Percentiles rank a stretch among this genome's conserved stretches.
These are phyloP conservation scores for Moesziomyces sp. DNA, from an alignment of 1,284 basidiomycete species.

Conservation along the genomic window DNA sequence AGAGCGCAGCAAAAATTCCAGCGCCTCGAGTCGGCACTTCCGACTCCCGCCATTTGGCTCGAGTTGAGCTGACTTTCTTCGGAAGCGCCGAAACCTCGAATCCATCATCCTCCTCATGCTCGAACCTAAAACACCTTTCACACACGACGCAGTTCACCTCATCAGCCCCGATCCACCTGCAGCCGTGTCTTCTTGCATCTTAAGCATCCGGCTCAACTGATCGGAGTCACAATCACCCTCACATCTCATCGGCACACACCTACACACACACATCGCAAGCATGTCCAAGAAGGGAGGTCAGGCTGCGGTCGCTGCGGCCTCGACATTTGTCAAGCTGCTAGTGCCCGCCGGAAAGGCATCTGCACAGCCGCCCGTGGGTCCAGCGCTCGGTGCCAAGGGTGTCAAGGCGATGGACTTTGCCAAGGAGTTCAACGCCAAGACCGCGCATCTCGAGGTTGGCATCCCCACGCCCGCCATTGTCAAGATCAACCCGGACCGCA, in stretches of 20 bases:
- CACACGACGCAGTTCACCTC: too few species aligned
- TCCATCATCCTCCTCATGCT: neutral
- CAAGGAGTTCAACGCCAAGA: conserved; percentile 77
- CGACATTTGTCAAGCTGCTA: conserved; percentile 74
- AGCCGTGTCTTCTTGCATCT: too few species aligned
- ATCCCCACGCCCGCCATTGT: conserved; percentile 90
- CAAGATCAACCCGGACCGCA: conserved; percentile 91
- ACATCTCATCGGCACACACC: too few species aligned
- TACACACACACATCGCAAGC: neutral
- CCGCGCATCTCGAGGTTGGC: conserved; percentile 86
- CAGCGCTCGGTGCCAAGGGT: conserved; percentile 94
- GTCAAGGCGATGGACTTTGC: conserved; percentile 99
- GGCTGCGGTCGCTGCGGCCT: conserved; percentile 45
- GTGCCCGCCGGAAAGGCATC: conserved; percentile 94
- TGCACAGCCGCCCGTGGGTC: conserved; percentile 94
- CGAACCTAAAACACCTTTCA: too few species aligned
- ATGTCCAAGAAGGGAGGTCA: conserved; percentile 66
- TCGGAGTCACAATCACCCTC: too few species aligned
- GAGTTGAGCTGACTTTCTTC: conserved; percentile 22
- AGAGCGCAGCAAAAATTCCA: conserved; percentile 14
- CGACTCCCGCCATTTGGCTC: conserved; percentile 28
- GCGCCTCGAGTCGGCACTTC: conserved; percentile 1
- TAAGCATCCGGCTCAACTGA: too few species aligned
- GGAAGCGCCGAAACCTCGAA: neutral
- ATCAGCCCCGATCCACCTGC: too few species aligned